Base-by-base conservation (phyloP, 768 basidiomycete genomes). In the Lactifluus subvellereus region DNA sequence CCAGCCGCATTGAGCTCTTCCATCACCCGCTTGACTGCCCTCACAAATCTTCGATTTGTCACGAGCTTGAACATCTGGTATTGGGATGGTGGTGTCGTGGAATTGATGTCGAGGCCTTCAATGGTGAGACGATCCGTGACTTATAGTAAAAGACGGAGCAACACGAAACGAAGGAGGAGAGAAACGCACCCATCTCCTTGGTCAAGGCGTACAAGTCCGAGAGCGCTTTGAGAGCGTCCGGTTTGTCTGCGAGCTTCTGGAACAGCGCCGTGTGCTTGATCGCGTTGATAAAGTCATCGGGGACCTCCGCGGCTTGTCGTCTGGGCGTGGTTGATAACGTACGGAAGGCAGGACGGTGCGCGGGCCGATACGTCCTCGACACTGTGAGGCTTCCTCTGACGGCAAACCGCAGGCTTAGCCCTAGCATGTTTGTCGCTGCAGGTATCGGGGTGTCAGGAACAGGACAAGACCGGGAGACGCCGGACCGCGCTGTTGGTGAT, bases 1-100 rank as follows among this genome's bases (percentile, higher is more conserved):
- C 85, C 87, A 22, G 84, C 83, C 38, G 82, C 83, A 56, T 80
- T 69, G 64, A 88, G 70, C 60, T 82, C 84, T 14, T 77, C 76
- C 55, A 76, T 73, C 6, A 86, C 74, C 45, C 73, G 74, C 65
- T 75, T 75, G 35, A 79, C 76, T 30, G 78, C 80, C 47, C 72
- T 75, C 59, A 80, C 75, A 61, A 88, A 85, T 61, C 82, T 82
- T 1, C 80, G 68, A 64, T 78, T 83, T 35, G 78, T 71, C 32
- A 80, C 74, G 53, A 89, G 74, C 65, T 79, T 82, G 59, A 86
- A 72, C 75, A 87, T 76, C 61, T 84, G 79, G 57, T 80, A 72
- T 10, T 75, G 74, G 10, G 83, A 80, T 13, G 83, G 82, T 10
- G 75, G 73, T 52, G 74, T 73, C 13, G 79, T 79, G 0, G 74